phyloP scores from a whole-genome alignment of 164 flowering plant species.

The Hamamelis virginiana region DNA sequence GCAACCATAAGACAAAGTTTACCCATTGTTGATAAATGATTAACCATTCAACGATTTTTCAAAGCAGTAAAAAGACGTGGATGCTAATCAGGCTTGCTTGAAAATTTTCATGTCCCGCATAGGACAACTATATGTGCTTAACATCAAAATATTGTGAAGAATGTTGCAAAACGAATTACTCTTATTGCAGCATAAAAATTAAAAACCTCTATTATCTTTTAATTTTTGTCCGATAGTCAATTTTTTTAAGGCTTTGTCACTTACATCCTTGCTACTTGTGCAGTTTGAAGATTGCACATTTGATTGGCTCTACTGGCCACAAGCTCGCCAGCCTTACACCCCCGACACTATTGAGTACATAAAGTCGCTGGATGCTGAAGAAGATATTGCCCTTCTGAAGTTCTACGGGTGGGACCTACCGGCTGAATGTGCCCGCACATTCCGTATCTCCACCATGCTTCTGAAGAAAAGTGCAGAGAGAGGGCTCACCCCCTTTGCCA shows the following conservation, averaged over 20 bases:
- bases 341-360: conserved; percentile 47
- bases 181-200: no score
- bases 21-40: no score
- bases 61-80: no score
- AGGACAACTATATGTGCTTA: no score
- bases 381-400: conserved; percentile 50
- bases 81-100: no score
- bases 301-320: conserved; percentile 75
- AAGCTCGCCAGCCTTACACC: conserved; percentile 44
- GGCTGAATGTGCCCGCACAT: conserved; percentile 39
- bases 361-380: conserved; percentile 50
- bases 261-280: conserved; percentile 9
- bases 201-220: neutral
- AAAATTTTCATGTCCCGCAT: no score
- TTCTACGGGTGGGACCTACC: conserved; percentile 59
- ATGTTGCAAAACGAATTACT: no score
- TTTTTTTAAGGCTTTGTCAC: neutral
- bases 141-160: no score
- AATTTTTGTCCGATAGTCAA: neutral
- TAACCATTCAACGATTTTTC: no score
- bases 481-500: conserved; percentile 47
- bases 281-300: conserved; percentile 71
- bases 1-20: no score
- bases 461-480: conserved; percentile 53
- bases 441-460: conserved; percentile 64